Evolutionary conservation across 2,329 filamentous ascomycete genomes (phyloP), one percentile per base, ranked within the genome.

Genomic region (Xylaria sp.): DNA sequence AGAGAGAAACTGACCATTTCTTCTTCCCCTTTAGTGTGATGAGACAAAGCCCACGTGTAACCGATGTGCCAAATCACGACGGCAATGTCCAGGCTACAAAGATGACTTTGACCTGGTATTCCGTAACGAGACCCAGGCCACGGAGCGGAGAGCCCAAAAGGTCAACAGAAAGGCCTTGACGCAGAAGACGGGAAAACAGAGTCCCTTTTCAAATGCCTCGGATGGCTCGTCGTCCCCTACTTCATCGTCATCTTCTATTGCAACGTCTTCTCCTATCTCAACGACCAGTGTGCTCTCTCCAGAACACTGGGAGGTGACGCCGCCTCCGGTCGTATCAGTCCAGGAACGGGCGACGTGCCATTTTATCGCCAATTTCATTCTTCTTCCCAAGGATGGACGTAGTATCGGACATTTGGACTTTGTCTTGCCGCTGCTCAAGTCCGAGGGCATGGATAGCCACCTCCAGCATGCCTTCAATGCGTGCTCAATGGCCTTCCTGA

Each of bases 71-170:
- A 88, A 87, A 67, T 86, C 84, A 44, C 78, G 83, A 59, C 80
- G 84, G 46, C 77, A 81, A 65, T 89, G 86, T 68, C 85, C 85
- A 2, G 86, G 86, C 51, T 88, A 88, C 73, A 85, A 84, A 70
- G 84, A 89, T 68, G 86, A 89, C 65, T 88, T 90, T 66, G 87
- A 90, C 66, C 75, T 90, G 23, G 82, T 90, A 57, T 89, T 90
- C 67, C 84, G 87, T 58, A 87, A 90, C 70, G 87, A 90, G 74
- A 90, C 87, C 34, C 82, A 83, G 65, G 85, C 86, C 1, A 87
- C 86, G 39, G 85, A 86, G 68, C 79, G 82, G 62, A 80, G 85
- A 67, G 85, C 83, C 13, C 79, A 80, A 58, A 84, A 81, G 67
- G 79, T 80, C 48, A 81, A 72, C 70, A 79, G 76, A 69, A 84